These are phyloP conservation scores for Leccinum olivaceopallidum DNA, from an alignment of 768 basidiomycete species.

Conservation along the genomic window DNA sequence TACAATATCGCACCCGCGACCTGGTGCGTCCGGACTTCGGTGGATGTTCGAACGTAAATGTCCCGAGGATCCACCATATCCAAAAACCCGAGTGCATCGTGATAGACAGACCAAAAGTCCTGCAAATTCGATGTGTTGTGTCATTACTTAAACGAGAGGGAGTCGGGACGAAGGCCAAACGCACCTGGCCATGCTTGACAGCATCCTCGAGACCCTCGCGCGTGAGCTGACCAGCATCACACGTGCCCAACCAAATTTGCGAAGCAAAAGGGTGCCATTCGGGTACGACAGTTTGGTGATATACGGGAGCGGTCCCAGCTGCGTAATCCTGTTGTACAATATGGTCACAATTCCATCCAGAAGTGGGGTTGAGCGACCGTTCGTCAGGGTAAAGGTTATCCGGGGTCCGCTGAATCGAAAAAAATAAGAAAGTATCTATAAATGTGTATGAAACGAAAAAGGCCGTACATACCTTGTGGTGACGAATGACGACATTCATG, in stretches of 20 bases:
- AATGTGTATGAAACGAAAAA: neutral
- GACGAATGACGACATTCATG: conserved; percentile 44
- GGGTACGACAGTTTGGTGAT: conserved; percentile 40
- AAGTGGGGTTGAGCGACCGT: conserved; percentile 37
- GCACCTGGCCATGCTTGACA: conserved; percentile 40
- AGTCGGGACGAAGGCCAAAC: neutral
- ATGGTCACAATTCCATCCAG: conserved; percentile 43
- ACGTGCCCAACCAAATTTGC: conserved; percentile 49
- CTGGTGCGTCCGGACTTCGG: conserved; percentile 48
- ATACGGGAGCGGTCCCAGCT: conserved; percentile 37
- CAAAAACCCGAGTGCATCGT: conserved; percentile 38
- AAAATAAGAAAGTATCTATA: neutral
- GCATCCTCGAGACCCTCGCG: conserved; percentile 44
- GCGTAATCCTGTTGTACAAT: conserved; percentile 42
- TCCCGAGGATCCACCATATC: conserved; percentile 34
- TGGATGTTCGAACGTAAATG: conserved; percentile 45
- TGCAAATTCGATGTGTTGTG: conserved; percentile 16
- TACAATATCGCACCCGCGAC: conserved; percentile 45
- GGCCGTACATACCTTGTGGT: conserved; percentile 46
- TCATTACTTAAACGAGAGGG: neutral
- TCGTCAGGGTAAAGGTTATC: conserved; percentile 50
- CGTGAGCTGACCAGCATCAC: conserved; percentile 49
- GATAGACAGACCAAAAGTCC: conserved; percentile 51
- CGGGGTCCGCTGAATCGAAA: conserved; percentile 41
- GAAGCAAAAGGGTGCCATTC: conserved; percentile 44